Conservation (phyloP, 371 early-diverging fungal genomes). For the Capniomyces stellatus region DNA sequence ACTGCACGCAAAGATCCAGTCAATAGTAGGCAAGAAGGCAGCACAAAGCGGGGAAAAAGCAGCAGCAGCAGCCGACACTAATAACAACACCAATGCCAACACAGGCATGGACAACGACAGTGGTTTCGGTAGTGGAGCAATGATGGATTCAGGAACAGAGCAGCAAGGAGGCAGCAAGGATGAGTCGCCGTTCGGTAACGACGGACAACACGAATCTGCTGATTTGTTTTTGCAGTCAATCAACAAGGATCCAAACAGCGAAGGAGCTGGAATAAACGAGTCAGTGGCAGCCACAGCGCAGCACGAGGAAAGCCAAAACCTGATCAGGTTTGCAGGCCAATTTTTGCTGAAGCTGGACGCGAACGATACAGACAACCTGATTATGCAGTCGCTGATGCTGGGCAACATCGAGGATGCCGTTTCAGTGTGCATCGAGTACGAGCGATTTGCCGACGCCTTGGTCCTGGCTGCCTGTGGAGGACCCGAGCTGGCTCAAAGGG, state of each 20-base stretch:
- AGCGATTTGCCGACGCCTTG: slow-evolving; percentile 79
- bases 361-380: slow-evolving; percentile 36
- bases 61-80: neutral
- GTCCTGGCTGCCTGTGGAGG: slow-evolving; percentile 78
- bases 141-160: too few species aligned
- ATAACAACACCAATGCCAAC: neutral
- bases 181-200: slow-evolving; percentile 2
- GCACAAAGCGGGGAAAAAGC: neutral
- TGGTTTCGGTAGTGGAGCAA: too few species aligned
- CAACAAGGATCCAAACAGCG: neutral
- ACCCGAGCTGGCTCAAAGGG: slow-evolving; percentile 55
- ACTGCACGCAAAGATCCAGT: slow-evolving; percentile 18
- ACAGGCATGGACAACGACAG: neutral
- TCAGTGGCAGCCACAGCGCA: neutral
- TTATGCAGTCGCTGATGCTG: slow-evolving; percentile 64
- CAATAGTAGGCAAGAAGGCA: slow-evolving; percentile 5
- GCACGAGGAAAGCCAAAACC: neutral
- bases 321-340: slow-evolving; percentile 10
- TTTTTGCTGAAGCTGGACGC: slow-evolving; percentile 7
- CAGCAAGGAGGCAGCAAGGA: too few species aligned
- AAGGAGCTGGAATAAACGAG: neutral
- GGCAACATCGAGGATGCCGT: slow-evolving; percentile 89
- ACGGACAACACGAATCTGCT: neutral
- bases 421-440: slow-evolving; percentile 54
- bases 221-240: slow-evolving; percentile 3